These are phyloP conservation scores for Iris macrosiphon DNA, from an alignment of 106 monocot genomes.

Conservation along the genomic window DNA sequence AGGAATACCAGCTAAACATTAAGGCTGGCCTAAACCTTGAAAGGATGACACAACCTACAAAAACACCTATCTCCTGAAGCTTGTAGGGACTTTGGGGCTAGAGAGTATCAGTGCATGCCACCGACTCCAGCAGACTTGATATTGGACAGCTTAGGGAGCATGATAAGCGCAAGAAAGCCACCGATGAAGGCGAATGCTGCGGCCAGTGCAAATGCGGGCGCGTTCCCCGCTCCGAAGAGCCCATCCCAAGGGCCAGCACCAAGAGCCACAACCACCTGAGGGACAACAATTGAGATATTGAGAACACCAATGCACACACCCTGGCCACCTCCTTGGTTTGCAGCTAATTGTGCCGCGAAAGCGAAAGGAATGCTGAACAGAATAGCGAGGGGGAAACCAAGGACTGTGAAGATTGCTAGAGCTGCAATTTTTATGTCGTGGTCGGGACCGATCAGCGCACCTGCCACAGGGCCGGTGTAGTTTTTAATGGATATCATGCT, in stretches of 20 bases:
- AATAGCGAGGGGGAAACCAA: constrained; percentile 42
- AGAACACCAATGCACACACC: constrained; percentile 50
- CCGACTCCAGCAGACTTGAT: neutral
- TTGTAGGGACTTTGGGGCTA: too few species aligned
- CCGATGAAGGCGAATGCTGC: neutral
- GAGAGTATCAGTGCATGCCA: constrained; percentile 1
- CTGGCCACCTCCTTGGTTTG: constrained; percentile 37
- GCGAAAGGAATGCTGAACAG: constrained; percentile 50
- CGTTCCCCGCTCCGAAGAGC: constrained; percentile 2
- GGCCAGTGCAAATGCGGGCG: constrained; percentile 6
- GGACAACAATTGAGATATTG: constrained; percentile 47
- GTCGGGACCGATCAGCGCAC: neutral
- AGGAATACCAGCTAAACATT: too few species aligned
- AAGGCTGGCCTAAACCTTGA: too few species aligned
- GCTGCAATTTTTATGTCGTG: constrained; percentile 21
- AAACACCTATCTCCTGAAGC: too few species aligned
- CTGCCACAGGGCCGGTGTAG: neutral
- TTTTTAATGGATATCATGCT: constrained; percentile 2
- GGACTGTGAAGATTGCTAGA: constrained; percentile 31
- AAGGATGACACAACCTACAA: too few species aligned
- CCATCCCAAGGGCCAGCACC: constrained; percentile 38
- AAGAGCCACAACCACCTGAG: constrained; percentile 25
- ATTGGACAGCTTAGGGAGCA: neutral
- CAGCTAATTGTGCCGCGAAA: constrained; percentile 34
- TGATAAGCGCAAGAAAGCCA: neutral